These are phyloP conservation scores for Phanerochaete carnosa DNA, from an alignment of 768 basidiomycete genomes.

Conservation along the genomic window DNA sequence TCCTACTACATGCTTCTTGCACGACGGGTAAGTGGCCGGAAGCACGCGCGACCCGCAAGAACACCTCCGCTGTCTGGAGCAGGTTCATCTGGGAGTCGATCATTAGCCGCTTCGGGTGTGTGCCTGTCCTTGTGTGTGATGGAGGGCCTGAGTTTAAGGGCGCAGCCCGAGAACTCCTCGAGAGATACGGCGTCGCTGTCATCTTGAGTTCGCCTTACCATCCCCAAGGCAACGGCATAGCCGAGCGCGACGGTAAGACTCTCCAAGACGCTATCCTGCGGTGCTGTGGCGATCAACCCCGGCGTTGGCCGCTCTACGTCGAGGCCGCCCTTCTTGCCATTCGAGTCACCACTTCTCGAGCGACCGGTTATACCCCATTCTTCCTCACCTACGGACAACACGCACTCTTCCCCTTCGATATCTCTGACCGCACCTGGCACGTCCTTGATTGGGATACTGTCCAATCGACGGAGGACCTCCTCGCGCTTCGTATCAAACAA, in stretches of 20 bases:
- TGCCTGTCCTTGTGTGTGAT: slow-evolving; percentile 23
- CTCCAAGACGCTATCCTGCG: slow-evolving; percentile 19
- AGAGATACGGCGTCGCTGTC: slow-evolving; percentile 22
- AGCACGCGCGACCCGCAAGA: neutral
- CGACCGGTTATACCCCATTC: slow-evolving; percentile 32
- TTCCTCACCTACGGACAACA: slow-evolving; percentile 30
- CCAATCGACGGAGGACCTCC: slow-evolving; percentile 21
- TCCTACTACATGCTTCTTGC: slow-evolving; percentile 26
- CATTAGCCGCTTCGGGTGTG: slow-evolving; percentile 24
- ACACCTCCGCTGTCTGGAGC: slow-evolving; percentile 16
- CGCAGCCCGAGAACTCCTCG: slow-evolving; percentile 17
- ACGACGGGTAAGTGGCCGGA: slow-evolving; percentile 19
- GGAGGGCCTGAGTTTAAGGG: slow-evolving; percentile 31
- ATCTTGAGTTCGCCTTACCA: slow-evolving; percentile 26
- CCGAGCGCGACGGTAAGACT: slow-evolving; percentile 28
- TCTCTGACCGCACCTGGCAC: slow-evolving; percentile 28
- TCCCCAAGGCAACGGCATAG: slow-evolving; percentile 28
- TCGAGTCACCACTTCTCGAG: slow-evolving; percentile 19
- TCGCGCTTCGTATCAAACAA: slow-evolving; percentile 20
- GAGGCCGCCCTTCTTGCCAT: slow-evolving; percentile 25
- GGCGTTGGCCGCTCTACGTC: slow-evolving; percentile 26
- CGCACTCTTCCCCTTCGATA: slow-evolving; percentile 26
- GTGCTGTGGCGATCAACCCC: slow-evolving; percentile 17
- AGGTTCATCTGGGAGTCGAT: slow-evolving; percentile 30
- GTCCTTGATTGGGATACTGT: slow-evolving; percentile 24